Conservation (phyloP, 2,329 filamentous ascomycete species). For the Fusarium vanettenii region DNA sequence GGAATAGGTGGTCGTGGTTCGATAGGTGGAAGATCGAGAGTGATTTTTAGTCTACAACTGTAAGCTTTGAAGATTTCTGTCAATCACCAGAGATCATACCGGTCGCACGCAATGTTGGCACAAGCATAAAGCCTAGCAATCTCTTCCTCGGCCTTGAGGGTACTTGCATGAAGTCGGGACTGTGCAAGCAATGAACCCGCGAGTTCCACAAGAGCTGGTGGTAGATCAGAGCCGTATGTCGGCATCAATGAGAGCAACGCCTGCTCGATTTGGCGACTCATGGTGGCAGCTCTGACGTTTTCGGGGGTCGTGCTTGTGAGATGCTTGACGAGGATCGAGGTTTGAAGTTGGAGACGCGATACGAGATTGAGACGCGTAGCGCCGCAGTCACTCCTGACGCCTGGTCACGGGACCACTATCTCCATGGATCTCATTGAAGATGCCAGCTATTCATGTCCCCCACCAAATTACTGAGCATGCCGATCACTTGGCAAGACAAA, state of each 20-base stretch:
- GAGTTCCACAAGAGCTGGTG: constrained; percentile 76
- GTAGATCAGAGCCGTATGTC: constrained; percentile 74
- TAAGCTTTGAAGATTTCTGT: background rate
- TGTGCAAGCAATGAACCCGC: constrained; percentile 81
- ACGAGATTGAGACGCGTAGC: constrained; percentile 19
- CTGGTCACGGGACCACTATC: constrained; percentile 27
- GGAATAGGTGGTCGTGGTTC: constrained; percentile 81
- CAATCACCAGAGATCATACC: constrained; percentile 58
- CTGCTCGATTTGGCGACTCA: constrained; percentile 82
- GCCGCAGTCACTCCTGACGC: constrained; percentile 15
- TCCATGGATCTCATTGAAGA: background rate
- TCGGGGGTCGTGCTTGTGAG: background rate
- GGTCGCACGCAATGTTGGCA: constrained; percentile 89
- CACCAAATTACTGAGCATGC: constrained; percentile 14
- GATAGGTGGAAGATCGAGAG: constrained; percentile 81
- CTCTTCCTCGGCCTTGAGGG: constrained; percentile 86
- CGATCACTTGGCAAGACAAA: constrained; percentile 20
- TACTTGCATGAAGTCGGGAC: constrained; percentile 80
- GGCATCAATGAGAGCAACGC: constrained; percentile 80
- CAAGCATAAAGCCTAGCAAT: constrained; percentile 87
- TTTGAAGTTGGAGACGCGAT: constrained; percentile 21
- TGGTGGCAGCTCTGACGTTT: constrained; percentile 49
- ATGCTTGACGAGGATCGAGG: background rate
- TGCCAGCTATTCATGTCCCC: constrained; percentile 8
- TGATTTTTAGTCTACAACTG: constrained; percentile 73